Evolutionary conservation across 176 grass and related monocot species (phyloP).

Genomic region (Aegilops sharonensis): DNA sequence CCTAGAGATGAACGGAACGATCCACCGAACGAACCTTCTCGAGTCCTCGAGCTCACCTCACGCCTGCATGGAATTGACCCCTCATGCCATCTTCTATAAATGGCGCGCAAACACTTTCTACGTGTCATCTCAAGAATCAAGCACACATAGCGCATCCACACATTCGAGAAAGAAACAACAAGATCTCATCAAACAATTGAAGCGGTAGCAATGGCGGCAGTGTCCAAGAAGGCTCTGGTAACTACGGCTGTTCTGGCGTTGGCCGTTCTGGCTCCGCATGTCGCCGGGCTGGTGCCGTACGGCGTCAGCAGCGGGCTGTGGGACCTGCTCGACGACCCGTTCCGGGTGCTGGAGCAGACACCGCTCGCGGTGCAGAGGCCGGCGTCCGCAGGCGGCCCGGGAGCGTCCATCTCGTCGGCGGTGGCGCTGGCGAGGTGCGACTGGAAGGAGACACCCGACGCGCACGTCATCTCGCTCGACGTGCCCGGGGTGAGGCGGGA

Average conservation of each 20-base stretch:
- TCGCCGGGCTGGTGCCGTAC: conserved; percentile 39
- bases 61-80: neutral
- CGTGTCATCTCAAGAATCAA: neutral
- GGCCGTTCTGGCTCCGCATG: neutral
- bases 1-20: neutral
- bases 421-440: conserved; percentile 45
- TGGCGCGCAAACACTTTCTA: neutral
- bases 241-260: neutral
- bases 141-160: neutral
- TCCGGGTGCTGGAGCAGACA: conserved; percentile 53
- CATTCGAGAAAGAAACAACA: too few relatives aligned
- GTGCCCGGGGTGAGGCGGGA: conserved; percentile 45
- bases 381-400: neutral
- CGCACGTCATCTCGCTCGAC: conserved; percentile 51
- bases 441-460: conserved; percentile 66
- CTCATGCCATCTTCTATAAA: neutral
- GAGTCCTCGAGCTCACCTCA: neutral
- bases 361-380: conserved; percentile 8
- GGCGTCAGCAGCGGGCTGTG: conserved; percentile 16
- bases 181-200: neutral
- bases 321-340: conserved; percentile 47
- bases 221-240: neutral
- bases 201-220: neutral
- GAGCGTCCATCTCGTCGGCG: neutral
- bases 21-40: neutral